Conservation (phyloP, 306 rosid genomes). For the Hylodesmum podocarpum region DNA sequence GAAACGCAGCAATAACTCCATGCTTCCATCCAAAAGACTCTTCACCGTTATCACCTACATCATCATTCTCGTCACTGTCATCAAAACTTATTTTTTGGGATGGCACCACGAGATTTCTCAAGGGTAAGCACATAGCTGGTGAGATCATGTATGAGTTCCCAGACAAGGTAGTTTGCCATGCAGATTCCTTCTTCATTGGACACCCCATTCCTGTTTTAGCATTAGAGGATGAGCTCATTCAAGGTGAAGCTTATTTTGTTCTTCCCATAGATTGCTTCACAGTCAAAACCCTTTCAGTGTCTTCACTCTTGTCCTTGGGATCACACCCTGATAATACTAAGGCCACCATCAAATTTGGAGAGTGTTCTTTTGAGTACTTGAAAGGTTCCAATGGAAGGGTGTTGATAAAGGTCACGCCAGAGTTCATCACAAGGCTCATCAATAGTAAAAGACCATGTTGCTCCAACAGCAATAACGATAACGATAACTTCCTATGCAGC, state of each 20-base stretch:
- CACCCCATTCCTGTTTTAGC: slow-evolving; percentile 55
- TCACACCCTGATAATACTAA: slow-evolving; percentile 6
- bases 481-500: slow-evolving; percentile 55
- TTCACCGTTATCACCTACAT: not conserved
- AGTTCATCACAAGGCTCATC: slow-evolving; percentile 59
- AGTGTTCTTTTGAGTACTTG: slow-evolving; percentile 63
- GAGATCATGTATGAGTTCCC: slow-evolving; percentile 77
- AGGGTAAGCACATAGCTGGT: slow-evolving; percentile 53
- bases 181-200: slow-evolving; percentile 77
- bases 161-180: slow-evolving; percentile 68
- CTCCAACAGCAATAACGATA: not conserved
- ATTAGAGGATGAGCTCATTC: slow-evolving; percentile 51
- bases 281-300: slow-evolving; percentile 38
- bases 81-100: slow-evolving; percentile 55
- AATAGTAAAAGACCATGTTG: slow-evolving; percentile 3
- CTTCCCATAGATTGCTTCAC: slow-evolving; percentile 58
- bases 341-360: slow-evolving; percentile 42
- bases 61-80: not conserved
- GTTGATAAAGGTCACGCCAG: slow-evolving; percentile 68
- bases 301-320: slow-evolving; percentile 51
- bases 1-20: slow-evolving; percentile 51
- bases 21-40: slow-evolving; percentile 38
- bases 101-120: slow-evolving; percentile 47
- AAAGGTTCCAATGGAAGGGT: slow-evolving; percentile 54
- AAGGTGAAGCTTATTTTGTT: slow-evolving; percentile 69